Evolutionary conservation across 176 grass and related monocot species (phyloP).

Genomic region (Musa itinerans): DNA sequence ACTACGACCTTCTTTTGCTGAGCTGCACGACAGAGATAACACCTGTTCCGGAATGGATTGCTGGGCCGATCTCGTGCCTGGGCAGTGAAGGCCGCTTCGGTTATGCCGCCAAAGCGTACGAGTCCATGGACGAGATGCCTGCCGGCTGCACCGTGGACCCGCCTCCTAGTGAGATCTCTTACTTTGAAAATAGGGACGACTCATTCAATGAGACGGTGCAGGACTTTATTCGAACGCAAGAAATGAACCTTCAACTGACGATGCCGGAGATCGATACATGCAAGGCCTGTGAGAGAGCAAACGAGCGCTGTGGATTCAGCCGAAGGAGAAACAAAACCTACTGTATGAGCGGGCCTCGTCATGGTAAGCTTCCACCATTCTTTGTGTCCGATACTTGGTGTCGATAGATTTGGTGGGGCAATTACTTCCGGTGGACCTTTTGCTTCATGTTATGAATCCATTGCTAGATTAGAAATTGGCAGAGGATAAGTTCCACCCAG

Average conservation of each 20-base stretch:
- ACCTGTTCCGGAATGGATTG: neutral
- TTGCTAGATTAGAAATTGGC: no score
- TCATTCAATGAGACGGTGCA: no score
- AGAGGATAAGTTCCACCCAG: neutral
- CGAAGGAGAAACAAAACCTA: slow-evolving; percentile 24
- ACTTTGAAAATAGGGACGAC: accelerated
- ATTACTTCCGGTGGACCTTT: no score
- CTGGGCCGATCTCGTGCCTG: slow-evolving; percentile 20
- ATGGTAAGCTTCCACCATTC: no score
- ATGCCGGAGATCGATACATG: neutral
- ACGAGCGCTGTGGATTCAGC: slow-evolving; percentile 17
- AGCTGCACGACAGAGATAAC: slow-evolving; percentile 9
- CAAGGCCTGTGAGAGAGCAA: neutral
- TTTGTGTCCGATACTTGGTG: no score
- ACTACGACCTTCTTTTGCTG: accelerated
- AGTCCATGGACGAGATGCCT: neutral
- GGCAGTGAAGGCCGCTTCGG: slow-evolving; percentile 9
- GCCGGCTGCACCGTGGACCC: slow-evolving; percentile 1
- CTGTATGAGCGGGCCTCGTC: neutral
- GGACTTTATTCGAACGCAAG: neutral
- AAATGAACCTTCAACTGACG: neutral
- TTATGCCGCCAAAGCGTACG: neutral
- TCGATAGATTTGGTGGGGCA: no score
- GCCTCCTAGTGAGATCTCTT: neutral
- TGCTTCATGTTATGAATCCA: no score